Conservation (phyloP, 176 grass and related monocot genomes). For the Luzula sylvatica region DNA sequence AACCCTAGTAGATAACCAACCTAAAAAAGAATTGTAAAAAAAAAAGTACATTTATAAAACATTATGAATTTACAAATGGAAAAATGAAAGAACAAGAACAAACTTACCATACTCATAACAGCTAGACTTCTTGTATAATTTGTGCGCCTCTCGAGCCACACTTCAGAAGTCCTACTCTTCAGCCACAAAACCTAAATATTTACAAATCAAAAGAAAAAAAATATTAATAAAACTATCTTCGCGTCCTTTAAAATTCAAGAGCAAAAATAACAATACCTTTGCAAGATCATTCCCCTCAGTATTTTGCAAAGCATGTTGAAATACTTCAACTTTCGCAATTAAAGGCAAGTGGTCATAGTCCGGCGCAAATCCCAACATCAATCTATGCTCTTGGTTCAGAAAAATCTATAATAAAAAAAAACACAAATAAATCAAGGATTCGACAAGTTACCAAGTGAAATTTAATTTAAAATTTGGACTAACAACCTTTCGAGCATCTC, state of each 20-base stretch:
- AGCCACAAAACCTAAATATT: conserved; percentile 73
- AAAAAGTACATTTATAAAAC: background rate
- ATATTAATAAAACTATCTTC: no score
- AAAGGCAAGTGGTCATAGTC: conserved; percentile 94
- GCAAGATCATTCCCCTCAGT: conserved; percentile 91
- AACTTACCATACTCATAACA: conserved; percentile 98
- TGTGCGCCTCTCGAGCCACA: conserved; percentile 96
- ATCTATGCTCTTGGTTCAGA: conserved; percentile 93
- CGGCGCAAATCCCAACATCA: conserved; percentile 91
- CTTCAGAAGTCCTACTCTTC: conserved; percentile 90
- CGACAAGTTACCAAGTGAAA: no score
- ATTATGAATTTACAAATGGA: background rate
- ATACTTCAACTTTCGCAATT: conserved; percentile 95
- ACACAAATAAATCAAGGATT: conserved; percentile 10
- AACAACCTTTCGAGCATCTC: conserved; percentile 88
- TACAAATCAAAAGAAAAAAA: background rate
- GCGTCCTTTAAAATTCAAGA: background rate
- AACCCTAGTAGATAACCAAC: conserved; percentile 96
- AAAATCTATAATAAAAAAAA: conserved; percentile 54
- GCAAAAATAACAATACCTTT: conserved; percentile 44
- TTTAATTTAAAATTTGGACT: background rate
- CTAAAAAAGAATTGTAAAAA: conserved; percentile 27
- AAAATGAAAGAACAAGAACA: conserved; percentile 14
- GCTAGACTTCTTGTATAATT: conserved; percentile 93
- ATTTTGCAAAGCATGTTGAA: conserved; percentile 87